These are phyloP conservation scores for Pseudocercospora fuligena DNA, from an alignment of 2,329 filamentous ascomycete species.

Conservation along the genomic window DNA sequence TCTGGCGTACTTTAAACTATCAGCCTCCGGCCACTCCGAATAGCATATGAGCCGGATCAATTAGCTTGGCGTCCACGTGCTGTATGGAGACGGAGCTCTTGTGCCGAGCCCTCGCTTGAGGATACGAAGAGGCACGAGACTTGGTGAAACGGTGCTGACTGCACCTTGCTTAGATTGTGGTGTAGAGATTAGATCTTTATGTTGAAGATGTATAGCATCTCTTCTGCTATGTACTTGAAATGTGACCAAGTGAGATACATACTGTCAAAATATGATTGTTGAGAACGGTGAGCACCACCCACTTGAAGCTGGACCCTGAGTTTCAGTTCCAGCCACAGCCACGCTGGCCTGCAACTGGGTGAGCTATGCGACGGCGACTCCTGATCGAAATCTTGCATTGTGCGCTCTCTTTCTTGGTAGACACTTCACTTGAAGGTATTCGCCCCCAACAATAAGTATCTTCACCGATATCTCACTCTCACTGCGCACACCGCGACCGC, in stretches of 20 bases:
- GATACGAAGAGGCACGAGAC: neutral
- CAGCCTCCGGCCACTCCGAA: neutral
- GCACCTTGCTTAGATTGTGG: neutral
- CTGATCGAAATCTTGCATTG: neutral
- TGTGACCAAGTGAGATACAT: neutral
- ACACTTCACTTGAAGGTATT: neutral
- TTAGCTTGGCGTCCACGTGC: neutral
- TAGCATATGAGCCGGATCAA: neutral
- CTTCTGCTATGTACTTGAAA: neutral
- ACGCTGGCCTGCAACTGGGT: neutral
- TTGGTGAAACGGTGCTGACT: neutral
- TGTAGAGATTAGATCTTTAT: neutral
- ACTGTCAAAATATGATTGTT: neutral
- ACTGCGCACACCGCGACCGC: neutral
- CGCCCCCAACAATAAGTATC: neutral
- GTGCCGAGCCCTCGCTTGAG: neutral
- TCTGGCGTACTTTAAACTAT: neutral
- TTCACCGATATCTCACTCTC: neutral
- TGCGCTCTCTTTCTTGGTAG: neutral
- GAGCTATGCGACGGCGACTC: constrained; percentile 1
- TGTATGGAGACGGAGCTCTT: neutral
- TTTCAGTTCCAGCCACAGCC: neutral
- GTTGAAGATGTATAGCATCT: neutral
- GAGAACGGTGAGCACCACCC: neutral
- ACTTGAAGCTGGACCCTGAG: neutral